phyloP scores from a whole-genome alignment of 2,329 filamentous ascomycete species.

The Colletotrichum gigasporum region DNA sequence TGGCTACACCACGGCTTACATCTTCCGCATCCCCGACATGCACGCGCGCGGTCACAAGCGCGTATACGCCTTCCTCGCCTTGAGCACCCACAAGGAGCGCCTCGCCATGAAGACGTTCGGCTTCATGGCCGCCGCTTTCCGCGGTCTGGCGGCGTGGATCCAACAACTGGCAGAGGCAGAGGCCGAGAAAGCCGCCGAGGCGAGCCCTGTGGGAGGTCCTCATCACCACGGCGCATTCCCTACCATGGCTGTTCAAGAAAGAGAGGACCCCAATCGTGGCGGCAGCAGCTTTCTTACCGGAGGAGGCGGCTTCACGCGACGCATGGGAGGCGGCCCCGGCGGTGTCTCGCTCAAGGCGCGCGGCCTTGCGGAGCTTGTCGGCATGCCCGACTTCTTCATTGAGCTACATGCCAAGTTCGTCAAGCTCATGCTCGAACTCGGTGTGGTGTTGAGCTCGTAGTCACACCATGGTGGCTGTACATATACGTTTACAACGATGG shows the following conservation, averaged over 20 bases:
- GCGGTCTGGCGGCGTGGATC: constrained; percentile 72
- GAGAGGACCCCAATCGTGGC: constrained; percentile 43
- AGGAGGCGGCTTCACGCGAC: constrained; percentile 64
- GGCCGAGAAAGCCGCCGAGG: constrained; percentile 63
- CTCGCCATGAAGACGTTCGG: constrained; percentile 73
- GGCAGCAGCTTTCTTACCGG: constrained; percentile 67
- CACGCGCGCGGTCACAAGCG: constrained; percentile 74
- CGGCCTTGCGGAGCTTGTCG: constrained; percentile 72
- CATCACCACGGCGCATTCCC: constrained; percentile 46
- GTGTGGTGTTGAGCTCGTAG: constrained; percentile 61
- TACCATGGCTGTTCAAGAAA: neutral
- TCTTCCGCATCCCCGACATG: constrained; percentile 75
- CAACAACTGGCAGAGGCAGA: constrained; percentile 71
- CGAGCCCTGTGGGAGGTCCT: constrained; percentile 49
- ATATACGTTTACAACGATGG: constrained; percentile 14
- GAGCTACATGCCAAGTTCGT: constrained; percentile 73
- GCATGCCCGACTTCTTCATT: constrained; percentile 74
- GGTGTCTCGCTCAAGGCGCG: constrained; percentile 66
- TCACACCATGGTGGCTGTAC: neutral
- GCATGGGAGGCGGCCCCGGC: constrained; percentile 66
- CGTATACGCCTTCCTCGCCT: constrained; percentile 74
- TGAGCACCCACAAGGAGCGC: constrained; percentile 72
- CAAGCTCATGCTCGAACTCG: constrained; percentile 67
- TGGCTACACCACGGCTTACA: constrained; percentile 76
- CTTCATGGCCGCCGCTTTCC: constrained; percentile 69